Evolutionary conservation across 225 moss, liverwort and hornwort genomes (phyloP).

Genomic region (Ulota crispa): DNA sequence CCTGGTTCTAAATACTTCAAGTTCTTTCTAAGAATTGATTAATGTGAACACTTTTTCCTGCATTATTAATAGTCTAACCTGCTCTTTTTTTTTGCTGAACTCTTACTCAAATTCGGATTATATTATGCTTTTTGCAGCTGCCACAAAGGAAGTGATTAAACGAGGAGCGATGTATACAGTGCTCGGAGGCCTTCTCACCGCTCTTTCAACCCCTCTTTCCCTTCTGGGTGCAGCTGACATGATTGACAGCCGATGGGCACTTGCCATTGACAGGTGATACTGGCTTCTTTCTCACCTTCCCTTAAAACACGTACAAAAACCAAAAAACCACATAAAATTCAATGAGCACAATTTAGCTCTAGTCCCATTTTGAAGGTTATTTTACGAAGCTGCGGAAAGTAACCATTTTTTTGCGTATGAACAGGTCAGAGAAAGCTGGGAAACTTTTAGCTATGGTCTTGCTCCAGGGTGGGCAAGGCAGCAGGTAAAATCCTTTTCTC

Average conservation of each 20-base stretch:
- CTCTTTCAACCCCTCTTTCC: constrained; percentile 76
- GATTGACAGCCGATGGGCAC: constrained; percentile 91
- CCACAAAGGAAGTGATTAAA: constrained; percentile 78
- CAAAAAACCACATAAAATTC: background rate
- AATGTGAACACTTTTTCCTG: no score
- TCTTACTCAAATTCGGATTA: background rate
- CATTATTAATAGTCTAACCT: background rate
- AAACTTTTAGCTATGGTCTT: constrained; percentile 78
- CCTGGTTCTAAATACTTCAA: background rate
- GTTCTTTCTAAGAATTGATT: background rate
- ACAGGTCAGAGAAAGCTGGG: constrained; percentile 94
- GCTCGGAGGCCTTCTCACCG: constrained; percentile 71
- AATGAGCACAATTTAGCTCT: background rate
- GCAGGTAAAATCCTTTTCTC: constrained; percentile 43
- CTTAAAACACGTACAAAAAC: background rate
- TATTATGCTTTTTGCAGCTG: constrained; percentile 47
- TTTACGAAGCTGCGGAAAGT: background rate
- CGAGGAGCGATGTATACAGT: constrained; percentile 95
- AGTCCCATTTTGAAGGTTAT: background rate
- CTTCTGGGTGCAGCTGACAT: constrained; percentile 77
- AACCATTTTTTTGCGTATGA: background rate
- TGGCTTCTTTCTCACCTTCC: background rate
- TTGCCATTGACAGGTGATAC: constrained; percentile 86
- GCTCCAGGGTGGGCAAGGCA: constrained; percentile 84
- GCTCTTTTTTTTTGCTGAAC: background rate